Evolutionary conservation across 2,329 filamentous ascomycete species (phyloP).

Genomic region (Apiospora malaysiana): DNA sequence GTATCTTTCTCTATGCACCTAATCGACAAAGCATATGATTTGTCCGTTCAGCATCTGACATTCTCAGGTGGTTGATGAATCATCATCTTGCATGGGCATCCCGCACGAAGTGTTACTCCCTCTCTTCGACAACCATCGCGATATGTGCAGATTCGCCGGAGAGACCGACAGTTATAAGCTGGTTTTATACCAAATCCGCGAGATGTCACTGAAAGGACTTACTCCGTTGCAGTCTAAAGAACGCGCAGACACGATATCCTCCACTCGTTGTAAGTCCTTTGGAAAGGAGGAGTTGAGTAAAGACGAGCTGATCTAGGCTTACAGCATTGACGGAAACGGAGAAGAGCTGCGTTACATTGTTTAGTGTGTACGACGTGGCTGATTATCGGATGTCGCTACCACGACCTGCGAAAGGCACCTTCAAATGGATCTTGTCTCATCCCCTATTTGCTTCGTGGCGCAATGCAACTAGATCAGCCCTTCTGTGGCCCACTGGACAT

Average conservation of each 20-base stretch:
- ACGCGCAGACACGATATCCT: not conserved
- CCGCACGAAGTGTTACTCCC: conserved; percentile 18
- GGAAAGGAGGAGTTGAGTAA: not conserved
- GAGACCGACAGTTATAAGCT: conserved; percentile 4
- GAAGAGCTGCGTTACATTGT: conserved; percentile 39
- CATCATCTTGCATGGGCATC: conserved; percentile 8
- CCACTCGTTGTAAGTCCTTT: conserved; percentile 8
- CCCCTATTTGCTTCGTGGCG: conserved; percentile 39
- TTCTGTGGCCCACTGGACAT: conserved; percentile 45
- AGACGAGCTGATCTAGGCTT: not conserved
- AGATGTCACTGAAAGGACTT: not conserved
- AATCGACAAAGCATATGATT: too few species aligned
- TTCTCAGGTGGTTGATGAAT: conserved; percentile 34
- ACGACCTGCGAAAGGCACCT: conserved; percentile 42
- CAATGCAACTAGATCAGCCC: conserved; percentile 32
- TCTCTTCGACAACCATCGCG: conserved; percentile 21
- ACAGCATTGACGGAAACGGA: conserved; percentile 42
- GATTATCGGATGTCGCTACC: conserved; percentile 40
- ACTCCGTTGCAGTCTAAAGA: not conserved
- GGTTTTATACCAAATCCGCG: not conserved
- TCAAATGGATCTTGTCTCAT: conserved; percentile 42
- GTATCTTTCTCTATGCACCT: conserved; percentile 16
- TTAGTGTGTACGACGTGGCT: conserved; percentile 38
- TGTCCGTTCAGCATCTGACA: not conserved
- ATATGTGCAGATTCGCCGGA: conserved; percentile 22